Evolutionary conservation across 2,329 filamentous ascomycete species (phyloP), one percentile per base, ranked within the genome.

Genomic region (Trichophyton mentagrophytes): DNA sequence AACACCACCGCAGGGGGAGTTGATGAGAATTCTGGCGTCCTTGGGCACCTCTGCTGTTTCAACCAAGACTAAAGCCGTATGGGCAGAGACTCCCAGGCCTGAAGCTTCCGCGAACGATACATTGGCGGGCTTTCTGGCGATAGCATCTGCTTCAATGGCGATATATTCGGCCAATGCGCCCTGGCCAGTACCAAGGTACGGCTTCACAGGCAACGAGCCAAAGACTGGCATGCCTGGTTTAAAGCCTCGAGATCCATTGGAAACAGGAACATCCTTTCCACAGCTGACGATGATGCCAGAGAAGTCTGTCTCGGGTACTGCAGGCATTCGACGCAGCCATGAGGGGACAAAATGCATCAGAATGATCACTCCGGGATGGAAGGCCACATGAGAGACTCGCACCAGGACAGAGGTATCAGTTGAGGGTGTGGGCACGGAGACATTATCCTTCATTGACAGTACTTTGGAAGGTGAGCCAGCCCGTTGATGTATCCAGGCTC

Each of bases 221-320:
- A 63, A 63, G 25, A 63, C 62, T 6, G 60, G 42, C 2, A 44
- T 63, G 1, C 62, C 62, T 20, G 55, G 30, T 5, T 57, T 60
- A 25, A 63, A 63, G 25, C 15, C 42, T 15, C 59, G 59, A 7
- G 5, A 3, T 40, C 8, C n/a, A 20, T 15, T n/a, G 11, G 49
- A 42, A 3, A 38, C 57, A 9, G 60, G 25, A n/a, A 63, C 62
- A 20, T 59, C 38, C 7, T 33, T 22, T 2, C 61, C 61, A 33
- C 42, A 46, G 25, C 56, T 47, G 22, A 63, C 62, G 33, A 63
- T 58, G 5, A 60, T 36, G 20, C 62, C 62, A 15, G 62, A 63
- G 53, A 63, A 63, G 42, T 63, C 62, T 8, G 62, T 63, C 17
- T 63, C 62, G 40, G 62, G 25, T n/a, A 61, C 58, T 4, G 62